phyloP scores from a whole-genome alignment of 768 basidiomycete genomes.

The Ramaria sp. region DNA sequence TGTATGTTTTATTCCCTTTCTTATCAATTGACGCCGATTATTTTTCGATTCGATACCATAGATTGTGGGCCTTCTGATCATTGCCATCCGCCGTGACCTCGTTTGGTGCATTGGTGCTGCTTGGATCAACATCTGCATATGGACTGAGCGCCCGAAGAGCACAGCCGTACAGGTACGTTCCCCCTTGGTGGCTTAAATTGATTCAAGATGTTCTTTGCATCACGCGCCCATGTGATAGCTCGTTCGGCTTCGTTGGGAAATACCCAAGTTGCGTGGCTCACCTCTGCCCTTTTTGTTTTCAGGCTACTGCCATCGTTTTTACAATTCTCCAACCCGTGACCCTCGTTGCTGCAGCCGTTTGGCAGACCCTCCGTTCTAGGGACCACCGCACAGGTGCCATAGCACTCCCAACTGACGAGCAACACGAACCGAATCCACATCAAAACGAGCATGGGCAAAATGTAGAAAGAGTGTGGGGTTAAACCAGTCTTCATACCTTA shows the following conservation, averaged over 20 bases:
- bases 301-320: conserved; percentile 55
- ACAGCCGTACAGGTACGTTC: conserved; percentile 49
- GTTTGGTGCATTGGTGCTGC: conserved; percentile 68
- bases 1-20: conserved; percentile 11
- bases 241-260: too few relatives aligned
- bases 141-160: conserved; percentile 51
- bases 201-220: background rate
- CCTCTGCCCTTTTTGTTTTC: background rate
- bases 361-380: conserved; percentile 19
- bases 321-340: conserved; percentile 57
- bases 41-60: background rate
- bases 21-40: background rate
- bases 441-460: conserved; percentile 2
- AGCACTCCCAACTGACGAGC: conserved; percentile 28
- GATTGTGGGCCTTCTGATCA: conserved; percentile 39
- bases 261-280: background rate
- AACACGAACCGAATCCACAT: conserved; percentile 1
- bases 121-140: conserved; percentile 63
- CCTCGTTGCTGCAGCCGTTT: conserved; percentile 36
- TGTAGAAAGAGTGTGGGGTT: conserved; percentile 7
- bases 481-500: too few relatives aligned
- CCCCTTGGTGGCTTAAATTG: background rate
- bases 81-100: conserved; percentile 49
- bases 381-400: conserved; percentile 25
- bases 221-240: background rate